Percentiles rank a stretch among this genome's conserved stretches.
These are phyloP conservation scores for Crithidia brevicula DNA, from an alignment of 208 protist genomes.

Conservation along the genomic window DNA sequence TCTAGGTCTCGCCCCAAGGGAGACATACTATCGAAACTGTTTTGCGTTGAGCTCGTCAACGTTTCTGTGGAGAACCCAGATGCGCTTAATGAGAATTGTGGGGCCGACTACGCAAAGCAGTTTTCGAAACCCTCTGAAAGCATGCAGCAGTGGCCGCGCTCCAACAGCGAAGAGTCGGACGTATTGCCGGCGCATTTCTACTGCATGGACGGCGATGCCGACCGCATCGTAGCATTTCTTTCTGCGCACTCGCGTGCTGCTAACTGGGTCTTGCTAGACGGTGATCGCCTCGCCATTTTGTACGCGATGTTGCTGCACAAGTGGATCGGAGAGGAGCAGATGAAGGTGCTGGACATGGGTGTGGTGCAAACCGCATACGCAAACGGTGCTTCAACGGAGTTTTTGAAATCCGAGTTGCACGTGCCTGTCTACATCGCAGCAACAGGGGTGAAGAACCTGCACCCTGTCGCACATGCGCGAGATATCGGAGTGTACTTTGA, in stretches of 20 bases:
- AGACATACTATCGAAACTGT: conserved; percentile 33
- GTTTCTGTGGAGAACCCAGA: conserved; percentile 28
- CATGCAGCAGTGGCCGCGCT: conserved; percentile 38
- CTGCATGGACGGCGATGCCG: conserved; percentile 95
- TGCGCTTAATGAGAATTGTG: conserved; percentile 84
- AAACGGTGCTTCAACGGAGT: conserved; percentile 93
- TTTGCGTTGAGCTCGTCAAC: conserved; percentile 64
- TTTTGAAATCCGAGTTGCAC: conserved; percentile 59
- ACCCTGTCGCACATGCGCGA: conserved; percentile 83
- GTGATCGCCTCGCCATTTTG: conserved; percentile 80
- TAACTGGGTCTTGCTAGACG: conserved; percentile 70
- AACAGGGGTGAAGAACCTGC: conserved; percentile 96
- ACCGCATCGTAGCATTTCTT: conserved; percentile 89
- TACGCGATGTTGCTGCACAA: conserved; percentile 65
- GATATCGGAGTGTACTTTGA: conserved; percentile 97
- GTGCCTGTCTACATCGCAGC: conserved; percentile 59
- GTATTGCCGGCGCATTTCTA: conserved; percentile 62
- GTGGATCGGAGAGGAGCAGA: conserved; percentile 43
- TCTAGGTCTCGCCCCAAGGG: conserved; percentile 21
- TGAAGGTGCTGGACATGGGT: conserved; percentile 55
- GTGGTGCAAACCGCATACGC: conserved; percentile 97
- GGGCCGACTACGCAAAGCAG: conserved; percentile 91
- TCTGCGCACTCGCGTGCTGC: conserved; percentile 3
- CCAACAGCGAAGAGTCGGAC: background rate
- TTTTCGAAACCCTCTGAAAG: conserved; percentile 38